Evolutionary conservation across 495 filamentous ascomycete genomes (phyloP), one percentile per base, ranked within the genome.

Genomic region (Neurospora pannonica): DNA sequence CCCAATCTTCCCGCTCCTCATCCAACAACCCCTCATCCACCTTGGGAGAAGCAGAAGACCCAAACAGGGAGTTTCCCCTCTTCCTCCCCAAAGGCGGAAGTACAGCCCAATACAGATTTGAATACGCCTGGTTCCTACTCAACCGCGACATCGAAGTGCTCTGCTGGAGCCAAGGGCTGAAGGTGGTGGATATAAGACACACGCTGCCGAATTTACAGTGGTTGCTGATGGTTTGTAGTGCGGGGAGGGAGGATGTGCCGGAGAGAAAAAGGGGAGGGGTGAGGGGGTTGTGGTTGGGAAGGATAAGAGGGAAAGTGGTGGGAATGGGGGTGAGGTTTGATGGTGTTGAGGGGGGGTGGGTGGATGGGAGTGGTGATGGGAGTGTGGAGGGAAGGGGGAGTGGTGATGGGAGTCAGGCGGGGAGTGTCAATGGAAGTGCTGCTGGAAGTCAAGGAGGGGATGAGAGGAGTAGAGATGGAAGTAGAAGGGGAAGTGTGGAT

Each of bases 201-300:
- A 98, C 95, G 4, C 84, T 98, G 19, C 93, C 94, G 43, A 99
- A 99, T 77, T 82, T 98, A 24, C 97, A 97, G 82, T 97, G 97
- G 75, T 82, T 98, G n/a, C 84, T 97, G 4, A 97, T 93, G 75
- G 90, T 97, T 5, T 90, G 94, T 62, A 93, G 92, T 28, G 92
- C 93, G 0, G 92, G 92, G 1, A 90, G 87, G 54, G 88, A 92
- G 19, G 93, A 96, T 76, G 82, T 97, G 17, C 94, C 93, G 0
- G 90, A 89, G 31, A 83, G 94, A 19, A 97, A 95, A 79, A 88
- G 88, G 39, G 93, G 94, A 9, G 93, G 93, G 1, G 87, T 96
- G 5, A 86, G 89, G 70, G 93, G 90, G 0, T 81, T 95, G 39
- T 84, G 89, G 80, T 81, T 83, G 8, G 84, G 84, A 0, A 74